These are phyloP conservation scores for Paramyrothecium roridum DNA, from an alignment of 2,329 filamentous ascomycete genomes.

Conservation along the genomic window DNA sequence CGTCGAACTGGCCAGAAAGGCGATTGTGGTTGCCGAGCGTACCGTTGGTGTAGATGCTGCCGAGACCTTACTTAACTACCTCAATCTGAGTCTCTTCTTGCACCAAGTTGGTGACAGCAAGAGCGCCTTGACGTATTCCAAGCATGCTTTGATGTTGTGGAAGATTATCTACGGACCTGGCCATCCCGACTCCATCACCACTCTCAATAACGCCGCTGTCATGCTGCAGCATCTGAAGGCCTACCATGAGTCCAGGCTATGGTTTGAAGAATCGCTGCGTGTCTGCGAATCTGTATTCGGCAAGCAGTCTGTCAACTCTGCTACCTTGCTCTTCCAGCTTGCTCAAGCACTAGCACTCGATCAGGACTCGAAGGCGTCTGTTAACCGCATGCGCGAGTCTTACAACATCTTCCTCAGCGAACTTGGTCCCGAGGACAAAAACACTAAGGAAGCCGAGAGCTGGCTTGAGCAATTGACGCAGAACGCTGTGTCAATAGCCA, in stretches of 20 bases:
- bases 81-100: constrained; percentile 92
- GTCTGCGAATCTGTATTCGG: constrained; percentile 91
- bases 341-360: constrained; percentile 95
- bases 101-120: constrained; percentile 90
- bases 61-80: constrained; percentile 91
- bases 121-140: constrained; percentile 81
- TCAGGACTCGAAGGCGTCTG: constrained; percentile 87
- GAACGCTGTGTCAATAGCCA: constrained; percentile 91
- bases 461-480: constrained; percentile 97
- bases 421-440: constrained; percentile 87
- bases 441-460: constrained; percentile 95
- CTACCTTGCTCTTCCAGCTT: constrained; percentile 94
- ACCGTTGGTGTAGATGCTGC: constrained; percentile 91
- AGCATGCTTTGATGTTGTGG: constrained; percentile 92
- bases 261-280: constrained; percentile 90
- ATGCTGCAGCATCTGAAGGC: constrained; percentile 97
- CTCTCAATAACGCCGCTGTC: constrained; percentile 96
- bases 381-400: constrained; percentile 91
- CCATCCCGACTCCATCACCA: constrained; percentile 97
- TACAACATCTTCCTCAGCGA: constrained; percentile 91
- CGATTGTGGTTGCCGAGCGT: constrained; percentile 91
- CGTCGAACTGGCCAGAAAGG: constrained; percentile 92
- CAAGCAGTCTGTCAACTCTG: constrained; percentile 85
- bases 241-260: constrained; percentile 90
- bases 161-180: constrained; percentile 92